Evolutionary conservation across 169 alveolate genomes (phyloP).

Genomic region (Babesia sp.): DNA sequence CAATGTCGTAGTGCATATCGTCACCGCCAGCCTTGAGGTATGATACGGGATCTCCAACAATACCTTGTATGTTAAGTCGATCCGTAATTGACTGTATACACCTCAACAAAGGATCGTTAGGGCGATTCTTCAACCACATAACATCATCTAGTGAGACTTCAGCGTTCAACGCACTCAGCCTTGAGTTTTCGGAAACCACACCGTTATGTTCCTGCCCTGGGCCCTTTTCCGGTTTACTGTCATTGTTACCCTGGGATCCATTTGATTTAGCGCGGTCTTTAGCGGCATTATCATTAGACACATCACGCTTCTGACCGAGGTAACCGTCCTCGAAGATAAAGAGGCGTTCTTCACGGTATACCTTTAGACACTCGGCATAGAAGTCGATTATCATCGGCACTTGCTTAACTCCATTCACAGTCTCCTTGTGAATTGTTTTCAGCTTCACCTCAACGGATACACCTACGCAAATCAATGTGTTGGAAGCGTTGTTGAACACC

Average conservation of each 20-base stretch:
- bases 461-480: constrained; percentile 20
- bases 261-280: neutral
- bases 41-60: constrained; percentile 77
- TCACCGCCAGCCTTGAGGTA: constrained; percentile 78
- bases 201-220: neutral
- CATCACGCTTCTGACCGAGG: constrained; percentile 3
- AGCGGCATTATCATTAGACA: neutral
- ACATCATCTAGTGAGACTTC: constrained; percentile 60
- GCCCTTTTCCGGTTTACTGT: neutral
- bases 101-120: constrained; percentile 73
- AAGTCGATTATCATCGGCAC: constrained; percentile 71
- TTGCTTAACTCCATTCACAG: neutral
- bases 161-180: neutral
- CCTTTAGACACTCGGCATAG: constrained; percentile 73
- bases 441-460: constrained; percentile 56
- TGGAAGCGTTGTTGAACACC: neutral
- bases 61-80: constrained; percentile 73
- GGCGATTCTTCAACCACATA: constrained; percentile 72
- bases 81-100: constrained; percentile 78
- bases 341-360: constrained; percentile 69
- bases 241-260: neutral
- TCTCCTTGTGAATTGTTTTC: constrained; percentile 24
- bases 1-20: constrained; percentile 80
- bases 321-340: constrained; percentile 71
- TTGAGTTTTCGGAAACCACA: neutral